Base-by-base conservation (phyloP, 108 stramenopile species). In the Cyclotella baltica region DNA sequence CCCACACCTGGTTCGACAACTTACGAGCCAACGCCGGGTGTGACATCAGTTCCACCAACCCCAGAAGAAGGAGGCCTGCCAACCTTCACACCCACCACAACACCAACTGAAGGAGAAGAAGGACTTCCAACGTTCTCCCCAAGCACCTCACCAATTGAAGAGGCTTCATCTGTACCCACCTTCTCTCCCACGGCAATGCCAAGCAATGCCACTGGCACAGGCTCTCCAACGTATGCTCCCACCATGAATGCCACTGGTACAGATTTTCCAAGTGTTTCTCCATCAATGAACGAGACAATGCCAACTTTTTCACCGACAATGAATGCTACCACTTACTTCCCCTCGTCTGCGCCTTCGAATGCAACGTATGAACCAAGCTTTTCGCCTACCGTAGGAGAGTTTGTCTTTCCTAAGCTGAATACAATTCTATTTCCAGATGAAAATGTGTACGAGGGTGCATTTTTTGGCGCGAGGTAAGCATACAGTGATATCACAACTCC, bases 401-500 rank as follows among this genome's bases (percentile, higher is more conserved):
- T 30, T 28, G 35, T 56, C 15, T 70, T 70, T 34, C 69, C 69
- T 8, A 37, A 40, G n/a, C 69, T 70, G 0, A 53, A 38, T 35
- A 34, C 28, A 9, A 70, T 70, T 23, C 31, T 70, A 18, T 57
- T 31, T 23, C 69, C 69, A 15, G 55, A 57, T 15, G 31, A 33
- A 34, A 22, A 33, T 18, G 35, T 70, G 4, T 4, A 70, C 20
- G 34, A 51, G 25, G 55, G 48, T 0, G 51, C 69, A n/a, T 70
- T 70, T 35, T 70, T 70, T 31, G 69, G 69, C 1, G 36, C 52
- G 23, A 70, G 65, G 65, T 66, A 27, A 25, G 65, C 5, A 22
- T 18, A 8, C 38, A 9, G 20, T n/a, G 38, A 36, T 1, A 34
- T 34, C 31, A n/a, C 53, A 61, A 16, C 22, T 19, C 53, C 5